Conservation (phyloP, 305 asterid species). For the Rubia occidens region DNA sequence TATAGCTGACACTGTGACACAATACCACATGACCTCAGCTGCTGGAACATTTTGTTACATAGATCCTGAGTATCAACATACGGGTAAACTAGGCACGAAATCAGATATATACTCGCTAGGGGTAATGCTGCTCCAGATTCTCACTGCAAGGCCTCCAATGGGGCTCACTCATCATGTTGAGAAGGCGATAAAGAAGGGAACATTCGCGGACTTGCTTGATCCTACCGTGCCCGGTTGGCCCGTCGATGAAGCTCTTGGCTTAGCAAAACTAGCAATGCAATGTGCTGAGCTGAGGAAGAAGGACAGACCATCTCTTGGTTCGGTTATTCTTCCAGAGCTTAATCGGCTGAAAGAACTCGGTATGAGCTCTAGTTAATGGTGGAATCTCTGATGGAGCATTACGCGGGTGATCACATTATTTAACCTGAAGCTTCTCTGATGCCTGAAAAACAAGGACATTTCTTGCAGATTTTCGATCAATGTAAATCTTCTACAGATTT, state of each 20-base stretch:
- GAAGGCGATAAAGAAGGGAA: constrained; percentile 39
- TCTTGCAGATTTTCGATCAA: background rate
- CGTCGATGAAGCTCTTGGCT: constrained; percentile 36
- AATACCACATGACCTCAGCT: constrained; percentile 64
- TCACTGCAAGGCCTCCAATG: constrained; percentile 71
- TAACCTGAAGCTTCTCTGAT: background rate
- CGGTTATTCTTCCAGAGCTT: constrained; percentile 51
- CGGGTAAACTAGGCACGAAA: constrained; percentile 54
- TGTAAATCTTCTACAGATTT: background rate
- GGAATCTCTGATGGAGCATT: background rate
- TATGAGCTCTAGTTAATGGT: constrained; percentile 7
- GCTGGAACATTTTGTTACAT: constrained; percentile 73
- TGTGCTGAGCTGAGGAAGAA: constrained; percentile 52
- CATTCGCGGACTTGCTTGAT: constrained; percentile 45
- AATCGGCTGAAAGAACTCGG: constrained; percentile 39
- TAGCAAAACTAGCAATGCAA: constrained; percentile 42
- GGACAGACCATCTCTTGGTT: constrained; percentile 54
- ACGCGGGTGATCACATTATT: background rate
- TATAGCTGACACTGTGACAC: constrained; percentile 51
- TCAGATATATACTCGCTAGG: constrained; percentile 64
- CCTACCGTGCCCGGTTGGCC: constrained; percentile 61
- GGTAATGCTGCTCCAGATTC: constrained; percentile 46
- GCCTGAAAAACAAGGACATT: background rate
- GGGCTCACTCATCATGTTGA: constrained; percentile 58
- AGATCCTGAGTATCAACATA: constrained; percentile 69